A percentile compares a stretch with the other conserved stretches of the same genome.
These are phyloP conservation scores for Dactylellina leptospora DNA, from an alignment of 2,329 filamentous ascomycete genomes.

Conservation along the genomic window DNA sequence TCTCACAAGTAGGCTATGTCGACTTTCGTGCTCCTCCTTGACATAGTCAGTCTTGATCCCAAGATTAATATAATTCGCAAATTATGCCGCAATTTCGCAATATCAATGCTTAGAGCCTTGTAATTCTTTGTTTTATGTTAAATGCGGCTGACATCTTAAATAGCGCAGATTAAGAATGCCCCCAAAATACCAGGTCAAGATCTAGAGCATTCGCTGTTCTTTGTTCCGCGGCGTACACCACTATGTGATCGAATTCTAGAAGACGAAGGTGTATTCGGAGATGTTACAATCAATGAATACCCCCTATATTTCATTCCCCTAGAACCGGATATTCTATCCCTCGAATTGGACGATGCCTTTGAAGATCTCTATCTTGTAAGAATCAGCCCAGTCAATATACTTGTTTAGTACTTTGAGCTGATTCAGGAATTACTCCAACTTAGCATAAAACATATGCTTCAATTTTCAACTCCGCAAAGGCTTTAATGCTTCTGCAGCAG, in stretches of 20 bases:
- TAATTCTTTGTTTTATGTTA: conserved; percentile 16
- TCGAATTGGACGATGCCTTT: conserved; percentile 89
- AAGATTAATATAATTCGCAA: conserved; percentile 60
- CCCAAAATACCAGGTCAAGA: conserved; percentile 75
- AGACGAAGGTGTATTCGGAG: conserved; percentile 89
- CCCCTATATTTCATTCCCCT: conserved; percentile 89
- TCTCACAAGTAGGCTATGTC: conserved; percentile 69
- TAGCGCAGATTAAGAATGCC: conserved; percentile 57
- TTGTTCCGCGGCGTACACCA: conserved; percentile 89
- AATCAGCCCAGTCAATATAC: not conserved
- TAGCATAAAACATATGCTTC: conserved; percentile 84
- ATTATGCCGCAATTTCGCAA: conserved; percentile 39
- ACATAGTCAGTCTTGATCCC: conserved; percentile 69
- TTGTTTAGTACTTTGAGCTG: not conserved
- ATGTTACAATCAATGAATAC: conserved; percentile 87
- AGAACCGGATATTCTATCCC: conserved; percentile 87
- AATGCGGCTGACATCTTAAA: conserved; percentile 65
- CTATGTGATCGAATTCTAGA: conserved; percentile 92
- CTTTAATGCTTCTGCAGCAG: conserved; percentile 92
- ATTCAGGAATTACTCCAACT: not conserved
- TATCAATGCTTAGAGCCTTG: conserved; percentile 38
- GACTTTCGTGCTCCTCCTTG: conserved; percentile 65
- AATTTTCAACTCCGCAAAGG: conserved; percentile 87
- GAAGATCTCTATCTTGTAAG: conserved; percentile 81
- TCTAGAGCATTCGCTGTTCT: conserved; percentile 82